These are phyloP conservation scores for Penicillium brasilianum DNA, from an alignment of 2,329 filamentous ascomycete genomes.

Conservation along the genomic window DNA sequence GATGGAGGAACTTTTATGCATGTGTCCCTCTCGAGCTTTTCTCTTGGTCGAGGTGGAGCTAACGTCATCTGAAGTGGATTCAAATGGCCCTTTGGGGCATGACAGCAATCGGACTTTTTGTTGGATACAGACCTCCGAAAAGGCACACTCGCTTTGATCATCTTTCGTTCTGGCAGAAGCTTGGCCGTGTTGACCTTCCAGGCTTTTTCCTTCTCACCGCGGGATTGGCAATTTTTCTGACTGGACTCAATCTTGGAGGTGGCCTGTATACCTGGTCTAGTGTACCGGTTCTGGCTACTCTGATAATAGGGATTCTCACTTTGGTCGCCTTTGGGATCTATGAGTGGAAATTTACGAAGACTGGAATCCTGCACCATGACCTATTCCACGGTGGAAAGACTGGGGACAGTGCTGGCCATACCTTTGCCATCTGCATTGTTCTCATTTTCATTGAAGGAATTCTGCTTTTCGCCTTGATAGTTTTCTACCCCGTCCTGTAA, in stretches of 20 bases:
- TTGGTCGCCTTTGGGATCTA: slow-evolving; percentile 14
- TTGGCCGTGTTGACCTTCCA: slow-evolving; percentile 14
- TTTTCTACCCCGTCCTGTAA: slow-evolving; percentile 16
- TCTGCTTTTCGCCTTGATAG: slow-evolving; percentile 14
- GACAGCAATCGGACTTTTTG: slow-evolving; percentile 14
- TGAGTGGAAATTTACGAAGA: slow-evolving; percentile 18
- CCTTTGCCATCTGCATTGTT: slow-evolving; percentile 15
- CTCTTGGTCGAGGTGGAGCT: background rate
- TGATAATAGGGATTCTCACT: slow-evolving; percentile 13
- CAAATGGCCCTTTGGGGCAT: slow-evolving; percentile 18
- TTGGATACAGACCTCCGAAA: slow-evolving; percentile 18
- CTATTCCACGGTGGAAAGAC: slow-evolving; percentile 9
- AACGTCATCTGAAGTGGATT: slow-evolving; percentile 6
- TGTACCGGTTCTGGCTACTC: slow-evolving; percentile 12
- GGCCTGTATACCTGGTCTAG: slow-evolving; percentile 10
- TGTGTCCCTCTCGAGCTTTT: background rate
- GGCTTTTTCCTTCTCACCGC: slow-evolving; percentile 15
- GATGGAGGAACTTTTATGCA: slow-evolving; percentile 1
- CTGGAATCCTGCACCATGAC: slow-evolving; percentile 16
- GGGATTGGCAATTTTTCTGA: slow-evolving; percentile 12
- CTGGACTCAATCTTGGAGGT: slow-evolving; percentile 16
- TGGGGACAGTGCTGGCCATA: slow-evolving; percentile 9
- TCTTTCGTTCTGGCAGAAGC: slow-evolving; percentile 15
- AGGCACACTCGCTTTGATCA: slow-evolving; percentile 16
- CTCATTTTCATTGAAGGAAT: slow-evolving; percentile 21